A percentile compares a stretch with the other conserved stretches of the same genome.
Conservation (phyloP, 495 filamentous ascomycete genomes). For the Xylaria curta region DNA sequence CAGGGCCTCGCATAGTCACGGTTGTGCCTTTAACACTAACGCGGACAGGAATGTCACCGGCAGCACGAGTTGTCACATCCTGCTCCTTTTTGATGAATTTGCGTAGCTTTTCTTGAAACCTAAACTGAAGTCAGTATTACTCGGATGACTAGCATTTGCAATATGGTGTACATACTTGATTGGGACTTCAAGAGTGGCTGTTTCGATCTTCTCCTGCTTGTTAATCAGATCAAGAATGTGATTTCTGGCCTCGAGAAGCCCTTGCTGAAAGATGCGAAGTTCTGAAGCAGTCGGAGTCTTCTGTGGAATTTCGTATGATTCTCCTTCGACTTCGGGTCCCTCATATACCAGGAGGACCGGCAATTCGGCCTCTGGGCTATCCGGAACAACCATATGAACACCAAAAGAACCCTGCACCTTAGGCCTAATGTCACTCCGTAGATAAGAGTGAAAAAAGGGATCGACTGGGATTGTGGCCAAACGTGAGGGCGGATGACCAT, state of each 20-base stretch:
- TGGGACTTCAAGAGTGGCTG: conserved; percentile 70
- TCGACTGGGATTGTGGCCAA: conserved; percentile 74
- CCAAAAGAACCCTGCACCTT: conserved; percentile 74
- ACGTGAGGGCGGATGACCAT: conserved; percentile 78
- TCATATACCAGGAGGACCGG: conserved; percentile 88
- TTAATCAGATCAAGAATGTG: conserved; percentile 73
- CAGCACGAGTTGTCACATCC: conserved; percentile 58
- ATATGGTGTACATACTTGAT: conserved; percentile 60
- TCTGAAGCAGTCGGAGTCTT: conserved; percentile 63
- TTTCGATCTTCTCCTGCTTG: conserved; percentile 72
- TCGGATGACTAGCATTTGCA: not conserved
- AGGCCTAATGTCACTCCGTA: conserved; percentile 67
- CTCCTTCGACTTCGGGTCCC: conserved; percentile 60
- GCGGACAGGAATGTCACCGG: conserved; percentile 74
- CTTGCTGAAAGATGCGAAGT: conserved; percentile 68
- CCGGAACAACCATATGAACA: conserved; percentile 79
- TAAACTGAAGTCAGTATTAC: conserved; percentile 29
- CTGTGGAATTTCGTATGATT: conserved; percentile 71
- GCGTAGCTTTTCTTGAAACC: conserved; percentile 73
- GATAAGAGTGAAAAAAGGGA: conserved; percentile 83
- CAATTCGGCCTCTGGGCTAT: conserved; percentile 58
- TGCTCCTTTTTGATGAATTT: conserved; percentile 81
- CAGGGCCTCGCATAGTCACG: conserved; percentile 78
- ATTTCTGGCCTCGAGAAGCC: conserved; percentile 72
- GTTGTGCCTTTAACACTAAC: conserved; percentile 61